Evolutionary conservation across 1,284 basidiomycete genomes (phyloP), one percentile per base, ranked within the genome.

Genomic region (Wallemia ichthyophaga): DNA sequence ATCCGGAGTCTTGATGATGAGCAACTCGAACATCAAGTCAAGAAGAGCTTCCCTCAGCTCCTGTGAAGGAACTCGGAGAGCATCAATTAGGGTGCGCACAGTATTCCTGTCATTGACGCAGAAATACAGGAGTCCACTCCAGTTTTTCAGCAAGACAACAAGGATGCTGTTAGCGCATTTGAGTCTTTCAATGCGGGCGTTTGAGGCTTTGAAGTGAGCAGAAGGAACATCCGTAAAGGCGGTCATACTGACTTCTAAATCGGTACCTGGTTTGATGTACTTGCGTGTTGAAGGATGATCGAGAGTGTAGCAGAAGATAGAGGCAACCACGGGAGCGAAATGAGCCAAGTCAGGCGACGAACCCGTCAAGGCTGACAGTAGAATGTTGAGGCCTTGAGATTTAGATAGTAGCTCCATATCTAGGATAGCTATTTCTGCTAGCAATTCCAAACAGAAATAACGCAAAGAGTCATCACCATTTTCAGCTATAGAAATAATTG

Each of bases 1-100:
- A 33, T 82, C 80, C 1, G 86, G 82, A 1, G 83, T 77, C 67
- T 84, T 84, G 68, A 95, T 89, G 60, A 87, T 84, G 59, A 98
- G 74, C n/a, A 92, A 74, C 63, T 86, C 82, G 67, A 92, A 92
- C 65, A 98, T 85, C 76, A 94, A 82, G 65, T 95, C 85, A 28
- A 98, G 73, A 27, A 96, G 75, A 25, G 88, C 78, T 72, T 92
- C 87, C 68, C 87, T 76, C 59, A 85, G 83, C 58, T 87, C 82
- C 21, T 84, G 72, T 0, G 85, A 83, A 2, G 91, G 89, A 70
- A 95, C 85, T 62, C 81, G 79, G 57, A 99, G 72, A 0, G 84
- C 85, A 65, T 88, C 78, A 27, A 98, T 77, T 24, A 98, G 72
- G 2, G 84, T 82, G 48, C 80, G 78, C 62, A 99, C 81, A 0